Conservation (phyloP, 352 stramenopile species). For the Phytophthora tubulina region DNA sequence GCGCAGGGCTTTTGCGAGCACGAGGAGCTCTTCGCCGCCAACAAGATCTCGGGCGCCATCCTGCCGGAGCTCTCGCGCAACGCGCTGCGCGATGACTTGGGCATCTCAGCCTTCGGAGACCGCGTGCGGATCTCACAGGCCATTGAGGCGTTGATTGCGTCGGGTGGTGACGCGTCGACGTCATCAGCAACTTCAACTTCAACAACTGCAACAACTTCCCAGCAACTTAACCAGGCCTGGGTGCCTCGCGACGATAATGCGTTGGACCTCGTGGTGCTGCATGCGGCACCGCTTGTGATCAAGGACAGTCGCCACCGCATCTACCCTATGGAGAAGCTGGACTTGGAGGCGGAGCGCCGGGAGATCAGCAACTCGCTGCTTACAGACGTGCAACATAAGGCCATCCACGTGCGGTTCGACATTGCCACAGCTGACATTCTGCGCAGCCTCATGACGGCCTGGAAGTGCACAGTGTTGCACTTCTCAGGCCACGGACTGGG, state of each 20-base stretch:
- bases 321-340: conserved; percentile 87
- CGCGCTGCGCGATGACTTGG: conserved; percentile 70
- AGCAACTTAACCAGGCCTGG: conserved; percentile 19
- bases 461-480: conserved; percentile 78
- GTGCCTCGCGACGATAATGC: conserved; percentile 52
- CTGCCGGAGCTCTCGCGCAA: conserved; percentile 71
- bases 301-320: conserved; percentile 77
- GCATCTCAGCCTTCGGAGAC: conserved; percentile 68
- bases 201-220: conserved; percentile 13
- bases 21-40: conserved; percentile 54
- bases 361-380: conserved; percentile 78
- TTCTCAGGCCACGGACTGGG: conserved; percentile 84
- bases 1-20: conserved; percentile 43
- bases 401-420: conserved; percentile 82
- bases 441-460: conserved; percentile 80
- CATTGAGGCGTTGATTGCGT: conserved; percentile 57
- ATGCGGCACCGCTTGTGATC: conserved; percentile 84
- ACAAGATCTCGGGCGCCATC: conserved; percentile 70
- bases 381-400: conserved; percentile 76
- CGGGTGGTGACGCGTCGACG: neutral
- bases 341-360: conserved; percentile 76
- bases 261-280: conserved; percentile 83
- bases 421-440: conserved; percentile 83
- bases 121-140: conserved; percentile 67
- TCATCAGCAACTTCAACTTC: conserved; percentile 16